Evolutionary conservation across 2,329 filamentous ascomycete genomes (phyloP), one percentile per base, ranked within the genome.

Genomic region (Fusarium temperatum): DNA sequence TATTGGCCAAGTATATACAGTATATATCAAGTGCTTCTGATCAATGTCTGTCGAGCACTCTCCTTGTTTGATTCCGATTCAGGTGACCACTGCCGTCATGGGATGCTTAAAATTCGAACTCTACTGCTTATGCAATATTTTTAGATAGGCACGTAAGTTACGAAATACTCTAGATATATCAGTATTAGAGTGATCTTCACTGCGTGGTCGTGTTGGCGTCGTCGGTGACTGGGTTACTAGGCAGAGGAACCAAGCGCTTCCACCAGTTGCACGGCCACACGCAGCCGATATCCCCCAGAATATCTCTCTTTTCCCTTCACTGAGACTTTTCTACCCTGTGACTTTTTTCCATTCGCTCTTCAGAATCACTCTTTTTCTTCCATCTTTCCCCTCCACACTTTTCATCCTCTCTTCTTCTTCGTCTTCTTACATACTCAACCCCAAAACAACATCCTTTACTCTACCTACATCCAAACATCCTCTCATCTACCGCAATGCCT

Each of bases 401-500:
- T 42, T 51, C n/a, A 67, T 55, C 28, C n/a, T 28, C 51, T 28
- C 47, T 26, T 38, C 47, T 26, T 38, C 39, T 32, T 32, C n/a
- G 39, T 20, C 30, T 48, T 47, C 14, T 41, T 53, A 24, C n/a
- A 50, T 41, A 24, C n/a, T 39, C 67, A 58, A 28, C 44, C 12
- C 30, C n/a, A 36, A 30, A 15, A 6, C 41, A 50, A 22, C 42
- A 56, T 41, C 30, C 39, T 44, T n/a, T 28, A 42, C 55, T 47
- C 36, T 41, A 39, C 32, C 32, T 35, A 35, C 50, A 44, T 36
- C 54, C 58, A 45, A 48, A 44, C 22, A 58, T 53, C 41, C 9
- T 48, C n/a, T 45, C 56, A 50, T 17, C 47, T 50, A 39, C 56
- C 63, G 62, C 12, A 17, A 81, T 80, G 80, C 75, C 77, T 66